Evolutionary conservation across 495 filamentous ascomycete species (phyloP).

Genomic region (Pyrenula aspistea): DNA sequence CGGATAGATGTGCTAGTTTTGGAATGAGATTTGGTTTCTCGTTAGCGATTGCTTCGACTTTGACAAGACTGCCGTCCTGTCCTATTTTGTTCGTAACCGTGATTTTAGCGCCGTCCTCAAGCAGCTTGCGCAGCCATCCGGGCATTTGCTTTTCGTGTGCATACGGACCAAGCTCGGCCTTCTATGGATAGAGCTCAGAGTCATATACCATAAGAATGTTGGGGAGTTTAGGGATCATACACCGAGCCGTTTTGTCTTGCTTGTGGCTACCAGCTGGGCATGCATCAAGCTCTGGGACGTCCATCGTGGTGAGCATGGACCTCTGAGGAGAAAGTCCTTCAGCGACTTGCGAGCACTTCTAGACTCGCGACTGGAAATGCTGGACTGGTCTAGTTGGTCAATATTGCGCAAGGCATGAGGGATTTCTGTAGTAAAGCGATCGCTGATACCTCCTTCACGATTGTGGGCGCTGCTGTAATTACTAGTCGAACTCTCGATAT

Average conservation of each 20-base stretch:
- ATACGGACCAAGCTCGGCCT: slow-evolving; percentile 66
- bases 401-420: not conserved
- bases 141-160: slow-evolving; percentile 88
- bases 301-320: not conserved
- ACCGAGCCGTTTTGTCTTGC: slow-evolving; percentile 24
- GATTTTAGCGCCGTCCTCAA: slow-evolving; percentile 51
- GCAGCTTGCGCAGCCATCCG: slow-evolving; percentile 53
- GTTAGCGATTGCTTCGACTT: slow-evolving; percentile 41
- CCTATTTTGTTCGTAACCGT: slow-evolving; percentile 43
- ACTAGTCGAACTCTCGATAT: slow-evolving; percentile 12
- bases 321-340: not conserved
- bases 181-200: slow-evolving; percentile 20
- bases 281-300: not conserved
- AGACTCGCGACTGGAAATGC: slow-evolving; percentile 1
- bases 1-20: slow-evolving; percentile 58
- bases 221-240: slow-evolving; percentile 15
- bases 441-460: not conserved
- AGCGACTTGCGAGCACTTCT: not conserved
- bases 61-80: slow-evolving; percentile 33
- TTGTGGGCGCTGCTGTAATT: not conserved
- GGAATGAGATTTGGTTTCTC: slow-evolving; percentile 58
- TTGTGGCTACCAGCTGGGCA: not conserved
- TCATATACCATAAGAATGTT: not conserved
- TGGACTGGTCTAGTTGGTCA: slow-evolving; percentile 1
- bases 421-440: not conserved